Evolutionary conservation across 495 filamentous ascomycete species (phyloP).

Genomic region (Podospora pseudocomata): DNA sequence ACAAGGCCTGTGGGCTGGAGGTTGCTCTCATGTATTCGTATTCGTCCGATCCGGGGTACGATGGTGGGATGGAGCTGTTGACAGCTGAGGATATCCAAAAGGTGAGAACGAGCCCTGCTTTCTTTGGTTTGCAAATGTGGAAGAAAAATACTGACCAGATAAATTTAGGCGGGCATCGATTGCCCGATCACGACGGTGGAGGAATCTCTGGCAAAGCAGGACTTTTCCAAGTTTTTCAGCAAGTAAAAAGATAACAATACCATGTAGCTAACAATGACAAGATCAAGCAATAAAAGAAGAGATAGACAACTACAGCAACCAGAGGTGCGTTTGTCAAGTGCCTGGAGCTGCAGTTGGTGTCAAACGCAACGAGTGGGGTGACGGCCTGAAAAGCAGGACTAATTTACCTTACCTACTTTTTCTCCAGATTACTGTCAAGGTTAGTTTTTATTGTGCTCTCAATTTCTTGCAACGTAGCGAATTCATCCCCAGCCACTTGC

Average conservation of each 20-base stretch:
- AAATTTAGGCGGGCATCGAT: conserved; percentile 30
- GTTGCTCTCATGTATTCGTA: conserved; percentile 41
- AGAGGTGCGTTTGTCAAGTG: neutral
- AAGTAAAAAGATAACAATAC: conserved; percentile 6
- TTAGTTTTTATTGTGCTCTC: neutral
- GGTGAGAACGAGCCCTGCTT: conserved; percentile 23
- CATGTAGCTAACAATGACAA: neutral
- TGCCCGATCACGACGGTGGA: conserved; percentile 35
- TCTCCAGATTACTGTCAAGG: neutral
- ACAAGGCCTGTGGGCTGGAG: conserved; percentile 35
- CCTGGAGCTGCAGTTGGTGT: neutral
- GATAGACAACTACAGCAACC: neutral
- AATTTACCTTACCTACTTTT: neutral
- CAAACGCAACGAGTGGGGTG: too few species aligned
- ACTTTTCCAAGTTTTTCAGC: conserved; percentile 23
- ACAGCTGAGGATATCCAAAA: conserved; percentile 39
- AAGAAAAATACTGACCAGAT: neutral
- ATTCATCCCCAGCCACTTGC: neutral
- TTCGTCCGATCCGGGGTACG: conserved; percentile 39
- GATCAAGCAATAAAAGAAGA: neutral
- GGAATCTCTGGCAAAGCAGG: conserved; percentile 27
- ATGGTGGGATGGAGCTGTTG: conserved; percentile 37
- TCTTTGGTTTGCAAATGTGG: neutral
- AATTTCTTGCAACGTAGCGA: neutral
- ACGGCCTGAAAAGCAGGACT: neutral